Percentiles rank a stretch among this genome's conserved stretches.
Conservation (phyloP, 441 rosid species). For the Adansonia madagascariensis region DNA sequence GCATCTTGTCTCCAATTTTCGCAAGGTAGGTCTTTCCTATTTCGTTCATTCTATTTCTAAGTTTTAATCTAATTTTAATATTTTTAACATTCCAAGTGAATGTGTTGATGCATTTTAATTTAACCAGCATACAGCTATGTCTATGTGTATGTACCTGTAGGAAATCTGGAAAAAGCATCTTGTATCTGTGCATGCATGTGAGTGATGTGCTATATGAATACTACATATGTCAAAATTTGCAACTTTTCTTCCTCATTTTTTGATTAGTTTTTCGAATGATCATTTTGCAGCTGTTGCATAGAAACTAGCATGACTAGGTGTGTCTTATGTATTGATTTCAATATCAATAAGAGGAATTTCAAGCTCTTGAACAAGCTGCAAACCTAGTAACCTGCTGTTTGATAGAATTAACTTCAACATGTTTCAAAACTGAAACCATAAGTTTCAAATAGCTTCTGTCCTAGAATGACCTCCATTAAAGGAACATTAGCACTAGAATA, state of each 20-base stretch:
- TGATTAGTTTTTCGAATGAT: not conserved
- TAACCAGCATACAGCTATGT: not conserved
- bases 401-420: not conserved
- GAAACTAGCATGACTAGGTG: not conserved
- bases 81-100: not conserved
- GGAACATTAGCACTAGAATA: slow-evolving; percentile 4
- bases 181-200: not conserved
- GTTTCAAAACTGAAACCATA: not conserved
- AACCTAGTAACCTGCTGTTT: not conserved
- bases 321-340: not conserved
- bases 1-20: slow-evolving; percentile 83
- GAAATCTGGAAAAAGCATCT: not conserved
- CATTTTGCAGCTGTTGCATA: not conserved
- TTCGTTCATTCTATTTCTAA: not conserved
- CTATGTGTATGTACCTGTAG: not conserved
- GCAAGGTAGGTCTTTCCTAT: slow-evolving; percentile 52
- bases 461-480: not conserved
- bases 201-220: not conserved
- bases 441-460: not conserved
- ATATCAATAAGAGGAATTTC: not conserved
- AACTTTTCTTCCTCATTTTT: not conserved
- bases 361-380: not conserved
- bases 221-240: not conserved
- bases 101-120: slow-evolving; percentile 3
- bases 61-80: not conserved